Conservation (phyloP, 805 yeast species). For the Priceomyces melissophilus region DNA sequence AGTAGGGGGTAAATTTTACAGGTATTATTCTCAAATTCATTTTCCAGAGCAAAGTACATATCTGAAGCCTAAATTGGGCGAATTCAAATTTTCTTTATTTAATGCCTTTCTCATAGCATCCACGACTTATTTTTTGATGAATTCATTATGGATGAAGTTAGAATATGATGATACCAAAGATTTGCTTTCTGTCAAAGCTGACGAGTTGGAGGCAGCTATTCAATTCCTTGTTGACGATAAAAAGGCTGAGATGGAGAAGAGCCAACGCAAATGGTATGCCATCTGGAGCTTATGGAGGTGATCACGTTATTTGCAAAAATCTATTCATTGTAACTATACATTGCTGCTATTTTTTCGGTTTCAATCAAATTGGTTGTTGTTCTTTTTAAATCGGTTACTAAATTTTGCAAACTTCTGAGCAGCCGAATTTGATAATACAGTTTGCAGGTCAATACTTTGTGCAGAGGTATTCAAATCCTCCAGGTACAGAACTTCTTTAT, state of each 20-base stretch:
- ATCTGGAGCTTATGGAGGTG: constrained; percentile 18
- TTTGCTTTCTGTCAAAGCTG: constrained; percentile 14
- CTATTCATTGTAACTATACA: constrained; percentile 1
- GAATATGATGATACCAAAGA: constrained; percentile 26
- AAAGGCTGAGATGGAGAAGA: constrained; percentile 15
- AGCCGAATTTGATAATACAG: constrained; percentile 21
- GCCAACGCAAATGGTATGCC: constrained; percentile 12
- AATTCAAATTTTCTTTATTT: constrained; percentile 34
- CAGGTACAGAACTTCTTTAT: constrained; percentile 5
- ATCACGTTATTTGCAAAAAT: background rate
- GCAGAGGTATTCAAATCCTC: constrained; percentile 11
- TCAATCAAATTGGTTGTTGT: constrained; percentile 2
- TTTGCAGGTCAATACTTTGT: constrained; percentile 13
- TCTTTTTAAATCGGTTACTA: constrained; percentile 23
- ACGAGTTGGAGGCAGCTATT: constrained; percentile 19
- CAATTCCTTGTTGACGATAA: constrained; percentile 28
- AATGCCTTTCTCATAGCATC: constrained; percentile 40
- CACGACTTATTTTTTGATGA: constrained; percentile 33
- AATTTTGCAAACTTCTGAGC: constrained; percentile 33
- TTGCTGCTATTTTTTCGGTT: background rate
- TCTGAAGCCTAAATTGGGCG: constrained; percentile 29
- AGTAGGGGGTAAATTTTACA: background rate
- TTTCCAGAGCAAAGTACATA: constrained; percentile 5
- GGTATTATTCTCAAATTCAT: constrained; percentile 6
- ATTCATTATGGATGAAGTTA: constrained; percentile 28